Base-by-base conservation (phyloP, 345 rosid species). In the Linum trigynum region DNA sequence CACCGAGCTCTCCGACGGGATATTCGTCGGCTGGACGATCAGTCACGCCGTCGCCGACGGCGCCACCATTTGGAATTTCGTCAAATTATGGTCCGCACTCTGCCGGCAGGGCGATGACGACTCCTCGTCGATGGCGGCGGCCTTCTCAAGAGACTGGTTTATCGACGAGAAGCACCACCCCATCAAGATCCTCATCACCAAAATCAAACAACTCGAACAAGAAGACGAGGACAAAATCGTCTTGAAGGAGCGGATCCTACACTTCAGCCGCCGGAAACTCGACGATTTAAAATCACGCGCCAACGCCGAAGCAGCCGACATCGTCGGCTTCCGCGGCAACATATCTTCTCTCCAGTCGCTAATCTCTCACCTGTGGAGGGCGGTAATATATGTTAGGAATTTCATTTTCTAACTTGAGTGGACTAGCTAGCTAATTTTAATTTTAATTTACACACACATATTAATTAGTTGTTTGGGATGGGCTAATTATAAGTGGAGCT, bases 291-390 rank as follows among this genome's bases (percentile, higher is more conserved):
- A 84, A 78, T 74, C 77, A 2, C 73, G 62, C 61, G 84, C 79
- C 58, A 76, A 82, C 39, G 42, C 39, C 5, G 81, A 80, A 15
- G 62, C 32, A 23, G 32, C 32, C 32, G 32, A 23, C 32, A 23
- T 23, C 32, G 32, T 1, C 59, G 36, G 76, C 32, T 23, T 59
- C 53, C 61, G 73, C 3, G 7, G 12, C 66, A 65, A 23, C 1
- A 66, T 82, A 42, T 82, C 83, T 10, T 80, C 81, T 11, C 74
- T 82, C 50, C 88, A 84, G 71, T 78, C 77, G 39, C 60, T 84
- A 0, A 45, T 69, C 0, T 66, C 79, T 11, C 81, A 80, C 67
- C 4, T 84, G 16, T 82, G 84, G 88, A 32, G 67, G 11, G 63
- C 73, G 2, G 43, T 23, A 23, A 23, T n/a, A n/a, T n/a, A n/a